A percentile compares a stretch with the other conserved stretches of the same genome.
Conservation (phyloP, 2,329 filamentous ascomycete genomes). For the Teratosphaeria epicoccoides region DNA sequence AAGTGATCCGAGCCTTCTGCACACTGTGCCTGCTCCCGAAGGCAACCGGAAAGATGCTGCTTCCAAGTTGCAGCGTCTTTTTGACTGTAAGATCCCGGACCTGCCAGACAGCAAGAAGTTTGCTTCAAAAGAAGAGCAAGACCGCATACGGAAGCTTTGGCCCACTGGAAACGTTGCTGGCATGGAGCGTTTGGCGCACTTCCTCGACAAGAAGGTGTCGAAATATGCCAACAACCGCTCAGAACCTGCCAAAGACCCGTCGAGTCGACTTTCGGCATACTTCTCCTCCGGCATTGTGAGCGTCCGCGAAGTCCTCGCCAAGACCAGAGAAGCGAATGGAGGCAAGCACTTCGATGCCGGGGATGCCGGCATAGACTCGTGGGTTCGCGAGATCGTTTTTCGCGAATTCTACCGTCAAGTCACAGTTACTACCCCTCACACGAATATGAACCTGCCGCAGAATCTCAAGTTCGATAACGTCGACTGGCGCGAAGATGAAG, state of each 20-base stretch:
- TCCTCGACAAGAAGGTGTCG: slow-evolving; percentile 31
- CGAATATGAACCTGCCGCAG: slow-evolving; percentile 35
- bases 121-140: slow-evolving; percentile 27
- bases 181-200: slow-evolving; percentile 31
- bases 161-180: slow-evolving; percentile 35
- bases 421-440: slow-evolving; percentile 37
- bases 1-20: slow-evolving; percentile 32
- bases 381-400: slow-evolving; percentile 44
- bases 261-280: slow-evolving; percentile 34
- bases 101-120: slow-evolving; percentile 34
- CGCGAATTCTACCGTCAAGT: slow-evolving; percentile 42
- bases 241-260: slow-evolving; percentile 33
- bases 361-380: slow-evolving; percentile 29
- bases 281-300: slow-evolving; percentile 37
- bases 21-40: slow-evolving; percentile 32
- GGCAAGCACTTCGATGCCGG: slow-evolving; percentile 34
- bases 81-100: slow-evolving; percentile 39
- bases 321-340: slow-evolving; percentile 33
- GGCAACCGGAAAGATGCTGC: slow-evolving; percentile 36
- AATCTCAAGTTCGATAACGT: slow-evolving; percentile 44
- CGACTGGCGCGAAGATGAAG: slow-evolving; percentile 41
- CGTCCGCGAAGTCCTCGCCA: slow-evolving; percentile 36
- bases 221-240: slow-evolving; percentile 33
- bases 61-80: slow-evolving; percentile 45
- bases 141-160: slow-evolving; percentile 35